Conservation (phyloP, 768 basidiomycete species). For the Collybiopsis luxurians region DNA sequence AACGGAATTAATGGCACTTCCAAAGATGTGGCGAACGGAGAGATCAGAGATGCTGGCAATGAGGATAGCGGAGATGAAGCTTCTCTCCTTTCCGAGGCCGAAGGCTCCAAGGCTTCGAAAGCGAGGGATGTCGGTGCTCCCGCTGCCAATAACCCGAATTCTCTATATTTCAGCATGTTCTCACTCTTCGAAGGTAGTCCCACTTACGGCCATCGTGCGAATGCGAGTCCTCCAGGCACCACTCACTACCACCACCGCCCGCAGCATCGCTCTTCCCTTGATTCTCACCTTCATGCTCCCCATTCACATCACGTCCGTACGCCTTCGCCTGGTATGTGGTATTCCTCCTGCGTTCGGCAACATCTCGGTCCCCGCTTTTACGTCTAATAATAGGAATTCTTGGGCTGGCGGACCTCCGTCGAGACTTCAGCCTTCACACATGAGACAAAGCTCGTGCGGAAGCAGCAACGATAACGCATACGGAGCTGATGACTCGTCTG, state of each 20-base stretch:
- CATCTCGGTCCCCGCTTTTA: constrained; percentile 36
- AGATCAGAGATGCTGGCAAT: neutral
- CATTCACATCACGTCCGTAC: neutral
- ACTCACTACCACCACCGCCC: neutral
- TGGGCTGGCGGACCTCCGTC: neutral
- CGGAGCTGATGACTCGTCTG: neutral
- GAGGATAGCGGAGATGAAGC: constrained; percentile 8
- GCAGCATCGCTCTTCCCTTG: constrained; percentile 1
- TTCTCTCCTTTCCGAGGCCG: neutral
- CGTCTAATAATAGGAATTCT: constrained; percentile 13
- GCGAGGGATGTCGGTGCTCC: neutral
- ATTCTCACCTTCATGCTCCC: constrained; percentile 1
- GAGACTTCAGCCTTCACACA: neutral
- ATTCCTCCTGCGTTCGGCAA: constrained; percentile 39
- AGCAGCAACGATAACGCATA: neutral
- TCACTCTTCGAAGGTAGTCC: constrained; percentile 84
- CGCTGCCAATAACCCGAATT: constrained; percentile 6
- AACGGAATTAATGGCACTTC: neutral
- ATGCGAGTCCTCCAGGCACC: neutral
- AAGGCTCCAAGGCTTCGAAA: neutral
- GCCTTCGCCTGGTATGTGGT: constrained; percentile 17
- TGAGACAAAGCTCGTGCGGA: neutral
- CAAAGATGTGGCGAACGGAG: neutral
- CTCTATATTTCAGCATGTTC: constrained; percentile 61
- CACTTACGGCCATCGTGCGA: constrained; percentile 45